Evolutionary conservation across 306 rosid genomes (phyloP).

Genomic region (Vicia sativa): DNA sequence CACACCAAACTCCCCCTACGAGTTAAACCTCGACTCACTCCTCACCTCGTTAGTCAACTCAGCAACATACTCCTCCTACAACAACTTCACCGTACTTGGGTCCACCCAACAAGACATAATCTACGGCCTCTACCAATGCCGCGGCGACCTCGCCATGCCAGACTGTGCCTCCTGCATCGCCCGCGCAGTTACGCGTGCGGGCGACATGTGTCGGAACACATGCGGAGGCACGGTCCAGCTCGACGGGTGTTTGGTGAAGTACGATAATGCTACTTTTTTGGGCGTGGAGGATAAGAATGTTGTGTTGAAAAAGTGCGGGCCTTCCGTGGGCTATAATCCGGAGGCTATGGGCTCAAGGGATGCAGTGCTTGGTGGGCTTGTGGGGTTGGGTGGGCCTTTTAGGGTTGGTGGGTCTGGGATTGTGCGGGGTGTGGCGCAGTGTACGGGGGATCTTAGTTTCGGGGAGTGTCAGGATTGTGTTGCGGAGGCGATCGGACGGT

Average conservation of each 20-base stretch:
- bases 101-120: constrained; percentile 60
- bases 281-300: constrained; percentile 79
- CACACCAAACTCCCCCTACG: constrained; percentile 61
- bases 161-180: constrained; percentile 83
- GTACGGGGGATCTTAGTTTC: constrained; percentile 64
- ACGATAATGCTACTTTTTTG: constrained; percentile 69
- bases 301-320: constrained; percentile 79
- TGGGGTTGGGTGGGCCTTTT: constrained; percentile 55
- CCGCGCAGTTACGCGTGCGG: constrained; percentile 58
- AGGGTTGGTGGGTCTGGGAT: constrained; percentile 68
- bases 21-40: constrained; percentile 70
- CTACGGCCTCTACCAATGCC: constrained; percentile 90
- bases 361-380: constrained; percentile 56
- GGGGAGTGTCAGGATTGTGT: constrained; percentile 75
- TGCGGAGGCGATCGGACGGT: constrained; percentile 58
- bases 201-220: constrained; percentile 50
- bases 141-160: constrained; percentile 88
- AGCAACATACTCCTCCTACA: constrained; percentile 81
- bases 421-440: constrained; percentile 71
- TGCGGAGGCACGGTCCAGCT: constrained; percentile 84
- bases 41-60: constrained; percentile 85
- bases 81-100: constrained; percentile 73
- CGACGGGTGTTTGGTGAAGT: constrained; percentile 82
- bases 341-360: constrained; percentile 58
- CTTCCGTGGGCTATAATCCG: constrained; percentile 65